Conservation (phyloP, 2,329 filamentous ascomycete species). For the Chaetomium olivaceum region DNA sequence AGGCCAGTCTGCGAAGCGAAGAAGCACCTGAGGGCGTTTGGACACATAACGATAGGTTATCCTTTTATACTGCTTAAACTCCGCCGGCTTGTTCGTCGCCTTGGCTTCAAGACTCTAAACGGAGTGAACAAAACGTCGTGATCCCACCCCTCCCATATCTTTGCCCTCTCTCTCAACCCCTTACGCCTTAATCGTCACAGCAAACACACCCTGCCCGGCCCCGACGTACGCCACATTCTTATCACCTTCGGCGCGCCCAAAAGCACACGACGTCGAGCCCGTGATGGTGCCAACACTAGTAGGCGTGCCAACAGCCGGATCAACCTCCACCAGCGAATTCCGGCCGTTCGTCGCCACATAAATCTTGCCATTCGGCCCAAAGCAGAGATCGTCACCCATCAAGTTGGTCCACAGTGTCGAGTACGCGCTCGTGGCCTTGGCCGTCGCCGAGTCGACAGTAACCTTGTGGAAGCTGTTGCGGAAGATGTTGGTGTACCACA, state of each 20-base stretch:
- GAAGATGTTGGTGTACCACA: conserved; percentile 42
- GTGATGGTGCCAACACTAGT: conserved; percentile 33
- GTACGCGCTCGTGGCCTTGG: conserved; percentile 34
- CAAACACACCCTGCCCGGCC: conserved; percentile 35
- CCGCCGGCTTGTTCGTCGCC: background rate
- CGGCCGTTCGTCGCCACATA: conserved; percentile 38
- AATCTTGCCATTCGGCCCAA: conserved; percentile 38
- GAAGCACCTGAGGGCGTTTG: too few relatives aligned
- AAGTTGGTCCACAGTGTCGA: conserved; percentile 38
- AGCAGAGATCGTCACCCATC: conserved; percentile 39
- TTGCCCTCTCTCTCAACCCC: background rate
- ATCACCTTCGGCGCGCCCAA: conserved; percentile 37
- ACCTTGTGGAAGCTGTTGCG: conserved; percentile 40
- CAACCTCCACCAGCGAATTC: conserved; percentile 38
- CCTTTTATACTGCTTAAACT: too few relatives aligned
- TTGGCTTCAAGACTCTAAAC: background rate
- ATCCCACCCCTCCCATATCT: background rate
- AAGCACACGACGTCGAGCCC: conserved; percentile 37
- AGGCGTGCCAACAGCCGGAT: conserved; percentile 34
- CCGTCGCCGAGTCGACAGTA: conserved; percentile 34
- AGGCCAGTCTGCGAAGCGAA: too few relatives aligned
- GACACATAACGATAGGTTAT: too few relatives aligned
- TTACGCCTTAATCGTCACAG: conserved; percentile 30
- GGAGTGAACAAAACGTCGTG: too few relatives aligned
- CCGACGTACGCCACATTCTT: conserved; percentile 37